Evolutionary conservation across 129 eudicot species (phyloP), one percentile per base, ranked within the genome.

Genomic region (Flaveria brownii): DNA sequence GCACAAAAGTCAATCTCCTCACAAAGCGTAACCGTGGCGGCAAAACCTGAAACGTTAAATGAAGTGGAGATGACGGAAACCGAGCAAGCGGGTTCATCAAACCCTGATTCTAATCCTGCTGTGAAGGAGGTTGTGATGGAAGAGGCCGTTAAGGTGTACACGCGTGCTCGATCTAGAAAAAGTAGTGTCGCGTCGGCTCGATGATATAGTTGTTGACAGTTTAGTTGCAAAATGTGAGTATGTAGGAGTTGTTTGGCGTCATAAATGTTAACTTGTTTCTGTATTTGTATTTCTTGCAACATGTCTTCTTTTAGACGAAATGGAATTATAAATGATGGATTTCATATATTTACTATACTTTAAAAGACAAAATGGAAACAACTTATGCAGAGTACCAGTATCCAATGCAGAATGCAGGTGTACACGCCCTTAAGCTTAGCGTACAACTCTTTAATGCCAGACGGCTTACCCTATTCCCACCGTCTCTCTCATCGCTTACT

Each of bases 161-260:
- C 96, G 16, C 82, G 91, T 63, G 85, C 82, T 8, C 85, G 96
- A 76, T 92, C 77, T 47, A 87, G 97, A 82, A 88, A 80, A 71
- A 68, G 75, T 26, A 80, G 84, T 18, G 72, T 70, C n/a, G 46
- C 84, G 12, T 52, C 82, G 61, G 78, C 30, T 73, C 60, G 68
- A 64, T 80, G 30, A 42, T 62, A 62, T 30, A 50, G 49, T 54
- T 49, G 59, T 28, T 77, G 8, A 61, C 64, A 30, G 55, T 83
- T 46, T 55, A 70, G 64, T 68, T 71, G 68, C 47, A 75, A 83
- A 80, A 59, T 86, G 86, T 80, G 80, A 83, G 80, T 80, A 83
- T 55, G 62, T 83, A 73, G 50, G 50, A 45, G 11, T 45, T 9
- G 50, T 45, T 45, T 45, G 83, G 78, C 67, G 77, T 72, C 43